Base-by-base conservation (phyloP, 163 green algal species). In the Chlamydomonas reinhardtii region DNA sequence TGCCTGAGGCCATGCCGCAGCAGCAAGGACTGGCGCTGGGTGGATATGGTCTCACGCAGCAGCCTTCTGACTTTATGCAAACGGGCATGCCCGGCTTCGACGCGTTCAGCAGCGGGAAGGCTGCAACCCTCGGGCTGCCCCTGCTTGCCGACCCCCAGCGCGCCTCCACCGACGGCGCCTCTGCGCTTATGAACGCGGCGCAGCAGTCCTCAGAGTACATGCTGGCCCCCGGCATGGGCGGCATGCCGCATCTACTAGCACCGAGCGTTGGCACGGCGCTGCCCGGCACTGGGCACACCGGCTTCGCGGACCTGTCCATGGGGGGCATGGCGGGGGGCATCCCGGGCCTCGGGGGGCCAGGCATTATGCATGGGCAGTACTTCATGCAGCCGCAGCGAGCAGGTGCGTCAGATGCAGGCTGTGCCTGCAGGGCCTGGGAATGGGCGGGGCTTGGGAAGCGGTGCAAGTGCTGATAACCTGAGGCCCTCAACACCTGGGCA, bases 131-230 rank as follows among this genome's bases (percentile, higher is more conserved):
- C 2, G 71, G 76, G n/a, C 64, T 84, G 2, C 39, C 39, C 15
- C 39, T 84, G 31, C 76, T 84, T 2, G 65, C 64, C 2, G 76
- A 84, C 2, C 65, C 59, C 31, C 64, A 66, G 2, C 76, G 76
- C 29, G 56, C 64, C 8, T 84, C 76, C 76, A 83, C 76, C 20
- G 76, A 84, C 20, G 76, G 76, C 20, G 37, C 76, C 0, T 84
- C 76, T 0, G 65, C 76, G 39, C 76, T 84, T 19, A 48, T 75
- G 62, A 65, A 75, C 14, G 48, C 48, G 76, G 54, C 76, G 12
- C 73, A 66, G 61, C 61, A 66, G 61, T 16, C 24, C 24, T 31
- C 76, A 17, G 76, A 84, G 43, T 84, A 75, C 25, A 75, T 76
- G 79, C 48, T 85, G 32, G 4, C 31, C 2, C 35, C 52, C 11